Evolutionary conservation across 1,284 basidiomycete genomes (phyloP), one percentile per base, ranked within the genome.

Genomic region (Lentinula novae-zelandiae): DNA sequence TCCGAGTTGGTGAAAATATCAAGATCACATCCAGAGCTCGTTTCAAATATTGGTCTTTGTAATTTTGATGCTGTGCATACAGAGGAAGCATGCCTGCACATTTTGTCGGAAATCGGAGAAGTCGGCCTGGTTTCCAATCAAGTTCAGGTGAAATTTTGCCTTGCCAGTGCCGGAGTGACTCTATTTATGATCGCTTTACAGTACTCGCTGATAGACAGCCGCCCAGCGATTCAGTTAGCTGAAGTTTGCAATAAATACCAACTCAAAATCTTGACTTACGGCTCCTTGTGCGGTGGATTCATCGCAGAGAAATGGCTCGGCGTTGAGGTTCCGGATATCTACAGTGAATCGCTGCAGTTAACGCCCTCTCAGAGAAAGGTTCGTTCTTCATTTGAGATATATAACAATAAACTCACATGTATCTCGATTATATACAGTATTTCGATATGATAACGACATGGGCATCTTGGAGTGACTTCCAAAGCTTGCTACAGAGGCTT

Each of bases 351-450:
- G 46, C 68, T 75, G 22, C 49, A 44, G 1, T 63, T 76, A 63
- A 86, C 84, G 0, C 85, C 85, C 1, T 86, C 85, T 3, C 84
- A 86, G 67, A 76, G 84, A 60, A 86, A 86, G 78, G 84, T 78
- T 58, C 60, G 75, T 50, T 13, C 5, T 44, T 17, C 33, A 10
- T 27, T 51, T 17, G 34, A 31, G 3, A 27, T 27, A 27, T 3
- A 27, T 27, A 27, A 27, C 27, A 27, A 27, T 27, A 27, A 27
- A 27, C 27, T 27, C 27, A 27, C 27, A 27, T 27, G 27, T 27
- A 27, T 27, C 27, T 27, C 10, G 17, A 6, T 7, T 34, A 4
- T 20, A 12, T 50, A 10, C 36, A 86, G 84, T 86, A 86, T 64
- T 78, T 85, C 36, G 84, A 86, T 59, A 78, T 85, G 73, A 67